Conservation (phyloP, 129 eudicot species). For the Dittrichia graveolens region DNA sequence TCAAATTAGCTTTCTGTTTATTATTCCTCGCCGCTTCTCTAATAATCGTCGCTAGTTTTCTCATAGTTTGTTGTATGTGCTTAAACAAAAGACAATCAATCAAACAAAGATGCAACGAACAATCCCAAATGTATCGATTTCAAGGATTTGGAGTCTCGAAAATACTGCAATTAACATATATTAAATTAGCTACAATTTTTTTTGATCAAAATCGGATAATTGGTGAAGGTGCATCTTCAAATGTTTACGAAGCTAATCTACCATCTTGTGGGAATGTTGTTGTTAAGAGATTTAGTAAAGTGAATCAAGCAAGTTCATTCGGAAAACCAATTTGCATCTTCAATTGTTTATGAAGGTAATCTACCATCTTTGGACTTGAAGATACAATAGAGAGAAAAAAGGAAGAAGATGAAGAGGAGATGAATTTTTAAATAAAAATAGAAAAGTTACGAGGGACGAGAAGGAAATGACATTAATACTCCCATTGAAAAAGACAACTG, state of each 20-base stretch:
- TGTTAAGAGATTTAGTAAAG: constrained; percentile 62
- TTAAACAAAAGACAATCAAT: constrained; percentile 20
- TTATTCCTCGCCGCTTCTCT: constrained; percentile 27
- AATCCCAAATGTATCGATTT: constrained; percentile 35
- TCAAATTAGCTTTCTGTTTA: constrained; percentile 39
- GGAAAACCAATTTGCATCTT: constrained; percentile 54
- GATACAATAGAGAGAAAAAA: too few relatives aligned
- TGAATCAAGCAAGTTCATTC: constrained; percentile 23
- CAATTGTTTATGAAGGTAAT: too few relatives aligned
- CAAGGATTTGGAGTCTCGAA: constrained; percentile 47
- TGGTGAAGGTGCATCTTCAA: constrained; percentile 75
- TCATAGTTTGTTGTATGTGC: constrained; percentile 16
- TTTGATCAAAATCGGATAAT: constrained; percentile 54
- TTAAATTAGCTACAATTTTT: constrained; percentile 64
- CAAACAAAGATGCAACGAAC: constrained; percentile 25
- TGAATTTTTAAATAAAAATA: too few relatives aligned
- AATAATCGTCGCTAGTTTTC: constrained; percentile 22
- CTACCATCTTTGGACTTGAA: too few relatives aligned
- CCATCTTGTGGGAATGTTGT: constrained; percentile 62
- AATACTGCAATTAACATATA: constrained; percentile 50
- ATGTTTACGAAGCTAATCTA: constrained; percentile 61
- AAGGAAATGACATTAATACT: too few relatives aligned
- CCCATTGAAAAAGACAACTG: too few relatives aligned
- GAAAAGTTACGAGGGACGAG: too few relatives aligned
- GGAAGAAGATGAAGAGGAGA: too few relatives aligned